phyloP scores from a whole-genome alignment of 164 flowering plant genomes.

The Piper betle region DNA sequence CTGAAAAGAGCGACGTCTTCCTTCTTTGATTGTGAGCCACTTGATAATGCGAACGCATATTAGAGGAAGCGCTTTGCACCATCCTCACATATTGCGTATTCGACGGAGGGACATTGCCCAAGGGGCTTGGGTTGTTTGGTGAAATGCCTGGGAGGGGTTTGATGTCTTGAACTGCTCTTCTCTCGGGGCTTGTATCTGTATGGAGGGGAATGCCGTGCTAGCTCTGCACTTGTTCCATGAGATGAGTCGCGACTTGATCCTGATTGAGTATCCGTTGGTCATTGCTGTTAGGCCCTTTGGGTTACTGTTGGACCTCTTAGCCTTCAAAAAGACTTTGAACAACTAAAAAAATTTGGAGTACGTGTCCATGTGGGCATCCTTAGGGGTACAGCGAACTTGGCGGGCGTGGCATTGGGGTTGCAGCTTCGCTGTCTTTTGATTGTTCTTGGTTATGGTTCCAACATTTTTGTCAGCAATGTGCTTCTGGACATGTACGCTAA shows the following conservation, averaged over 20 bases:
- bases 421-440: conserved; percentile 59
- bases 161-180: conserved; percentile 69
- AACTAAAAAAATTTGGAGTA: too few relatives aligned
- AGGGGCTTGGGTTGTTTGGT: conserved; percentile 4
- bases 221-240: conserved; percentile 35
- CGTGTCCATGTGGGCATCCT: too few relatives aligned
- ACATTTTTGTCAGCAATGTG: conserved; percentile 50
- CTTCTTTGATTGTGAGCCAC: too few relatives aligned
- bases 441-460: conserved; percentile 48
- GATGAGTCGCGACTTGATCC: conserved; percentile 40
- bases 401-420: conserved; percentile 49
- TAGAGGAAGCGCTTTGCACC: too few relatives aligned
- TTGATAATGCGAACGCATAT: too few relatives aligned
- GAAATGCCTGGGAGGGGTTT: conserved; percentile 28
- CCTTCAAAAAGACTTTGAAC: too few relatives aligned
- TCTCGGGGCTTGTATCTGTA: conserved; percentile 77
- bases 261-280: conserved; percentile 50
- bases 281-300: too few relatives aligned
- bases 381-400: conserved; percentile 58
- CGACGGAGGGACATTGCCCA: background rate
- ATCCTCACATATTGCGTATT: too few relatives aligned
- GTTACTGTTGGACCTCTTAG: too few relatives aligned
- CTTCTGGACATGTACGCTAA: conserved; percentile 82
- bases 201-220: conserved; percentile 34
- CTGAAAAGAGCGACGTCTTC: too few relatives aligned